Percentiles rank a stretch among this genome's conserved stretches.
These are phyloP conservation scores for Arthrobotrys sphaeroides DNA, from an alignment of 2,329 filamentous ascomycete species.

Conservation along the genomic window DNA sequence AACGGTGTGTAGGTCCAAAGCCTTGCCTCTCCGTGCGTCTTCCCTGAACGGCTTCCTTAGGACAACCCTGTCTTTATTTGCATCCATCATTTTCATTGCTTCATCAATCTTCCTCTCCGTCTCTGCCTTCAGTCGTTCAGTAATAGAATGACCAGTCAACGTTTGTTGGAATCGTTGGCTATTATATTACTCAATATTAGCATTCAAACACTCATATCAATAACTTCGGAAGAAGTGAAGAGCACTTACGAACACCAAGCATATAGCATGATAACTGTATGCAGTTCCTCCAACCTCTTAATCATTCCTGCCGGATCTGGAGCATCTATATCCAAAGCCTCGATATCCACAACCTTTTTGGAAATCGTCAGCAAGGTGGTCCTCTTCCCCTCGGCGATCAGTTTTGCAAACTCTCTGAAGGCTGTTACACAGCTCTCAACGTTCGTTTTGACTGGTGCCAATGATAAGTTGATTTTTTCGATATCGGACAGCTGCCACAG, in stretches of 20 bases:
- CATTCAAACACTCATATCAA: background rate
- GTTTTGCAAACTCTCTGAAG: conserved; percentile 60
- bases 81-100: conserved; percentile 18
- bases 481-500: conserved; percentile 63
- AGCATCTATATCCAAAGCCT: conserved; percentile 70
- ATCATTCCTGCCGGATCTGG: conserved; percentile 65
- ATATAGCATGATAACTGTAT: conserved; percentile 84
- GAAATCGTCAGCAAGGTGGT: conserved; percentile 77
- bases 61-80: background rate
- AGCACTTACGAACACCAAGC: conserved; percentile 73
- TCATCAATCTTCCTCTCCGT: conserved; percentile 25
- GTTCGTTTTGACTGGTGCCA: conserved; percentile 72
- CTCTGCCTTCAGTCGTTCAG: conserved; percentile 11
- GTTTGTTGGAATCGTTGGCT: conserved; percentile 46
- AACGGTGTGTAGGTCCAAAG: background rate
- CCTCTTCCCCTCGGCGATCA: conserved; percentile 73
- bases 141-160: conserved; percentile 27
- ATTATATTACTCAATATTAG: background rate
- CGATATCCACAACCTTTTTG: conserved; percentile 70
- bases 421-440: conserved; percentile 60
- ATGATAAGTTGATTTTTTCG: conserved; percentile 79
- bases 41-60: conserved; percentile 7
- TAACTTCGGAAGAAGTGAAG: conserved; percentile 45
- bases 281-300: conserved; percentile 75
- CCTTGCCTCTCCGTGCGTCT: conserved; percentile 7